These are phyloP conservation scores for Staphylotrichum tortipilum DNA, from an alignment of 495 filamentous ascomycete species.

Conservation along the genomic window DNA sequence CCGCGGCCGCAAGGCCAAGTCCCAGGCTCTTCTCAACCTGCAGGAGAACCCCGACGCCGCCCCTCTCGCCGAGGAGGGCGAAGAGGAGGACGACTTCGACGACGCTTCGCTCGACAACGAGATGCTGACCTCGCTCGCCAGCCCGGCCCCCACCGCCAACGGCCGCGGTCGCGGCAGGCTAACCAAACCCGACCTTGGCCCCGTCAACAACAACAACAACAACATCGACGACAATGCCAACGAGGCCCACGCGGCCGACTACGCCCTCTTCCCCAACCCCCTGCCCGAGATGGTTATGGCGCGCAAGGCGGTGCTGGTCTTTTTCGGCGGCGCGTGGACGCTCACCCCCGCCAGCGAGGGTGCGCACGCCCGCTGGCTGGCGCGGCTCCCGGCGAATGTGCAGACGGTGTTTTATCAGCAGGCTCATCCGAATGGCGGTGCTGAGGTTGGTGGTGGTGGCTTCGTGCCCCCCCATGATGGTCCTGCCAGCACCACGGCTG, in stretches of 20 bases:
- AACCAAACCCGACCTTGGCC: too few species aligned
- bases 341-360: conserved; percentile 16
- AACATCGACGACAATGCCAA: conserved; percentile 25
- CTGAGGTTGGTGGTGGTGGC: too few species aligned
- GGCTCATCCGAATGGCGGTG: too few species aligned
- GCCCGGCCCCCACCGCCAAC: too few species aligned
- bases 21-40: neutral
- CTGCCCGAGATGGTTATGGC: conserved; percentile 29
- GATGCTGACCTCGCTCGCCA: too few species aligned
- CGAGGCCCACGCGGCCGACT: conserved; percentile 26
- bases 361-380: conserved; percentile 16
- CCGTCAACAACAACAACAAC: neutral
- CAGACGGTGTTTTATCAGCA: conserved; percentile 1
- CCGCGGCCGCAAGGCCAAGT: conserved; percentile 4
- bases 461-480: too few species aligned
- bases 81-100: neutral
- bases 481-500: too few species aligned
- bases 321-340: conserved; percentile 39
- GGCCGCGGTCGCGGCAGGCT: too few species aligned
- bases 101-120: neutral
- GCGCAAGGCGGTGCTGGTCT: conserved; percentile 29
- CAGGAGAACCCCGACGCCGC: neutral
- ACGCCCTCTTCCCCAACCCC: conserved; percentile 31
- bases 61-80: neutral
- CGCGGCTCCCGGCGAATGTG: neutral